A percentile compares a stretch with the other conserved stretches of the same genome.
Conservation (phyloP, 768 basidiomycete species). For the Serendipita vermifera region DNA sequence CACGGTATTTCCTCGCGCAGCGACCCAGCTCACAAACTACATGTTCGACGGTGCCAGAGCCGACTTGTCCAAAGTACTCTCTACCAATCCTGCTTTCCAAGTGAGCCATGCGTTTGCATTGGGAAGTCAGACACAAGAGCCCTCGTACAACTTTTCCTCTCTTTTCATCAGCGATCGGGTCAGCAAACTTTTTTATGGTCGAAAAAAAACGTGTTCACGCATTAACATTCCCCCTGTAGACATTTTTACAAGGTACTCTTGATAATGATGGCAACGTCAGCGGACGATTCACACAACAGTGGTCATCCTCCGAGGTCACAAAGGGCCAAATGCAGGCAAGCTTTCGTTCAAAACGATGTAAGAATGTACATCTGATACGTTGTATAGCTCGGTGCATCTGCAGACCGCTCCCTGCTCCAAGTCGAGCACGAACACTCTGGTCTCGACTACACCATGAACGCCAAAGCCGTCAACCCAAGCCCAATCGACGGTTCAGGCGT, state of each 20-base stretch:
- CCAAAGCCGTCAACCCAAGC: slow-evolving; percentile 85
- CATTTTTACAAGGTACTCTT: slow-evolving; percentile 84
- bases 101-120: slow-evolving; percentile 92
- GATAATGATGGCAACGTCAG: slow-evolving; percentile 89
- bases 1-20: slow-evolving; percentile 39
- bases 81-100: slow-evolving; percentile 92
- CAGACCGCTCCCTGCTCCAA: slow-evolving; percentile 82
- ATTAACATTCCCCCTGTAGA: slow-evolving; percentile 32
- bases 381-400: slow-evolving; percentile 15
- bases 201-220: slow-evolving; percentile 21
- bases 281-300: slow-evolving; percentile 79
- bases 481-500: slow-evolving; percentile 80
- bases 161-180: slow-evolving; percentile 81
- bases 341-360: slow-evolving; percentile 3
- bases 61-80: slow-evolving; percentile 87
- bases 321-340: slow-evolving; percentile 82
- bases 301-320: slow-evolving; percentile 61
- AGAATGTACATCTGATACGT: neutral
- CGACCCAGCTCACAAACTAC: slow-evolving; percentile 84
- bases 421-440: slow-evolving; percentile 91
- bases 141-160: slow-evolving; percentile 91
- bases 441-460: slow-evolving; percentile 69
- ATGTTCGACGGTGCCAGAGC: slow-evolving; percentile 96
- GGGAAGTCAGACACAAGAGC: slow-evolving; percentile 69
- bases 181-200: slow-evolving; percentile 13